These are phyloP conservation scores for Actinomucor elegans DNA, from an alignment of 371 early-diverging fungal species.

Conservation along the genomic window DNA sequence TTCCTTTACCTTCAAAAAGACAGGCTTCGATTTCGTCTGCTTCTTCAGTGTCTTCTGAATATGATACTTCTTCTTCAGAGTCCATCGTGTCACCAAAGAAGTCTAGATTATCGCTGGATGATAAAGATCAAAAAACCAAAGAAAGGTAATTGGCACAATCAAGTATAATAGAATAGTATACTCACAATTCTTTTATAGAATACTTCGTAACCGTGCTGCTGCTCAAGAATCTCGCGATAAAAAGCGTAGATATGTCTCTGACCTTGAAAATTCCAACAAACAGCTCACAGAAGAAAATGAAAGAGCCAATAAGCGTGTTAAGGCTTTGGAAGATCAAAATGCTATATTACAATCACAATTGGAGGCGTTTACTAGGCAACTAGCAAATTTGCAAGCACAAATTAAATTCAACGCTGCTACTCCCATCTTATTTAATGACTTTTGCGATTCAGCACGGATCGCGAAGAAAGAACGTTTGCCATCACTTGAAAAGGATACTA, in stretches of 20 bases:
- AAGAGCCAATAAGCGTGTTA: conserved; percentile 58
- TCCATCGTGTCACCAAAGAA: conserved; percentile 24
- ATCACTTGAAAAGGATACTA: background rate
- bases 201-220: conserved; percentile 89
- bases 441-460: conserved; percentile 63
- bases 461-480: conserved; percentile 27
- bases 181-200: conserved; percentile 31
- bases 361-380: conserved; percentile 56
- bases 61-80: conserved; percentile 7
- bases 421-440: conserved; percentile 44
- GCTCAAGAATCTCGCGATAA: conserved; percentile 90
- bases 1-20: conserved; percentile 5
- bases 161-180: conserved; percentile 4
- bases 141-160: conserved; percentile 23
- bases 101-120: conserved; percentile 36
- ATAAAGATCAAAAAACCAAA: conserved; percentile 52
- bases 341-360: conserved; percentile 56
- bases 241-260: conserved; percentile 78
- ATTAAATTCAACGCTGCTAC: conserved; percentile 38
- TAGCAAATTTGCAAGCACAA: conserved; percentile 50
- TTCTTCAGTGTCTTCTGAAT: conserved; percentile 12
- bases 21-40: conserved; percentile 15
- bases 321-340: conserved; percentile 66
- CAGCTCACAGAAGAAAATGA: conserved; percentile 66
- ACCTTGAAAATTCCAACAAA: conserved; percentile 72